These are phyloP conservation scores for Exophiala oligosperma DNA, from an alignment of 2,329 filamentous ascomycete genomes.

Conservation along the genomic window DNA sequence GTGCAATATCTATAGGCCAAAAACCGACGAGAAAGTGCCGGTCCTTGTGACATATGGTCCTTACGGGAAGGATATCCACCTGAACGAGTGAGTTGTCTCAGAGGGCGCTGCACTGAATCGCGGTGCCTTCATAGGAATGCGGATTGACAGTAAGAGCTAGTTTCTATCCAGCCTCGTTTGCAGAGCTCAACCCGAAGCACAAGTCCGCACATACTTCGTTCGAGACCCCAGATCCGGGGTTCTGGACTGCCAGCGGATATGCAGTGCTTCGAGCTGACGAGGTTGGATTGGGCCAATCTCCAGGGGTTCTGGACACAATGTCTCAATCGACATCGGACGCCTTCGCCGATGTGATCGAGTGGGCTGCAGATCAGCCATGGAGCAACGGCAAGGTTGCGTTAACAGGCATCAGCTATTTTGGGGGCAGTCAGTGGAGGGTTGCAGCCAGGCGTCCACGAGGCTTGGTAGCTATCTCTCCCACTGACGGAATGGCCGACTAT, in stretches of 20 bases:
- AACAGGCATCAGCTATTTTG: constrained; percentile 54
- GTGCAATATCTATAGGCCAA: constrained; percentile 54
- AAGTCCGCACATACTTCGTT: constrained; percentile 56
- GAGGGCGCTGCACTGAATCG: no score
- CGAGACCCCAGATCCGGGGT: constrained; percentile 60
- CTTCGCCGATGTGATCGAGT: constrained; percentile 55
- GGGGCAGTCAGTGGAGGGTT: constrained; percentile 57
- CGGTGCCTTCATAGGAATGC: background rate
- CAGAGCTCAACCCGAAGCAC: constrained; percentile 53
- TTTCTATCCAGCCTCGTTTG: constrained; percentile 54
- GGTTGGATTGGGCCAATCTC: constrained; percentile 53
- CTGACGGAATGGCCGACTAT: constrained; percentile 59
- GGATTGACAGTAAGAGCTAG: background rate
- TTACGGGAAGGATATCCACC: constrained; percentile 72
- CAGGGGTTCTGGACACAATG: constrained; percentile 56
- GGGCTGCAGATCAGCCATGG: constrained; percentile 53
- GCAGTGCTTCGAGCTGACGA: constrained; percentile 58
- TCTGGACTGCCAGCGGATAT: constrained; percentile 58
- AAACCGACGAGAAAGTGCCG: constrained; percentile 43
- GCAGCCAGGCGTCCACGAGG: constrained; percentile 54
- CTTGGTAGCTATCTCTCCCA: constrained; percentile 53
- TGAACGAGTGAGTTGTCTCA: constrained; percentile 33
- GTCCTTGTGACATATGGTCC: constrained; percentile 71
- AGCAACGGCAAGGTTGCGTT: constrained; percentile 53
- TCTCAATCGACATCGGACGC: constrained; percentile 52